Evolutionary conservation across 2,329 filamentous ascomycete species (phyloP), one percentile per base, ranked within the genome.

Genomic region (Rachicladosporium sp.): DNA sequence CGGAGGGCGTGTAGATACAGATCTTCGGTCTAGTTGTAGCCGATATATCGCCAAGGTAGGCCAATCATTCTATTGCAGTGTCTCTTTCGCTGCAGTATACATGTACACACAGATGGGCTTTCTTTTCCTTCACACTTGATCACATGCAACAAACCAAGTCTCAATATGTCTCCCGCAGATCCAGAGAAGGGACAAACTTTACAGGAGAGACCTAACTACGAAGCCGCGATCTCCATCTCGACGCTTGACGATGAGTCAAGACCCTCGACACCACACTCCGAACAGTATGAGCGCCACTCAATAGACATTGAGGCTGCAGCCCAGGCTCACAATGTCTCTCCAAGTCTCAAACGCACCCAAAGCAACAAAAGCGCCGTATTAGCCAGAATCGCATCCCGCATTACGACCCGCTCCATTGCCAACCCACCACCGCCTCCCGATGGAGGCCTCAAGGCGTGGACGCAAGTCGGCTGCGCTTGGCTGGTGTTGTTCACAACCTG

Each of bases 391-490:
- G 47, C 57, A 8, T 61, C 60, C 9, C 55, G 49, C 7, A 46
- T 64, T 30, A 65, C 61, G 3, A 59, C 56, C 4, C 42, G 47
- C 27, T 53, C 51, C 3, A 47, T 57, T 13, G 37, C 42, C 7
- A 50, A 59, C 23, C 58, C 48, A 4, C 57, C 59, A 2, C 63
- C 64, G 1, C 61, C 63, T 35, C 64, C 63, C 0, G 62, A 68
- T 51, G 64, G 65, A 6, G 65, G 65, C 3, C n/a, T 61, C 2
- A 46, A 51, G 29, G 60, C 59, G 6, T 62, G 59, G 58, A 50
- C 50, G 3, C 57, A 61, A 43, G 56, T 56, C 10, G 51, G 50
- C 10, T 53, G 53, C 45, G 54, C 50, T 11, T 56, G 55, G 51
- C 40, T 61, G 3, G 53, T 58, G n/a, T 52, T 59, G 34, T 55